Conservation (phyloP, 352 stramenopile species). For the Nannochloropsis limnetica region DNA sequence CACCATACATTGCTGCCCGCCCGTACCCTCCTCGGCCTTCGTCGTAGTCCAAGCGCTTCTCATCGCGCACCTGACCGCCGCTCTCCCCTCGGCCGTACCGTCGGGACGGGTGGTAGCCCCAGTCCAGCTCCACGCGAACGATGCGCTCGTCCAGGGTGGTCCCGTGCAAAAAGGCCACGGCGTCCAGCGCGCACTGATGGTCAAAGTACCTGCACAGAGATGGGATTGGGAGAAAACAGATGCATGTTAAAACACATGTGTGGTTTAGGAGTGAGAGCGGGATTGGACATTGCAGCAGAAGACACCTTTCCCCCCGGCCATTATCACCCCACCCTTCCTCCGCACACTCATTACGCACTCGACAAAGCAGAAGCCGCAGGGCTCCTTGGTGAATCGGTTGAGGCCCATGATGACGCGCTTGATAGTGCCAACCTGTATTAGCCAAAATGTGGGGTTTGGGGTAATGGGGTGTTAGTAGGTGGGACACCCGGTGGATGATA, state of each 20-base stretch:
- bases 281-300: not conserved
- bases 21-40: not conserved
- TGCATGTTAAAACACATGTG: not conserved
- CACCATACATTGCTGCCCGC: not conserved
- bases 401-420: conserved; percentile 84
- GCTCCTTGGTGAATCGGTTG: conserved; percentile 82
- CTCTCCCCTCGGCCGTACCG: conserved; percentile 60
- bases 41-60: conserved; percentile 29
- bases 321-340: not conserved
- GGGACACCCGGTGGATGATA: not conserved
- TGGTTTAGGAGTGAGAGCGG: not conserved
- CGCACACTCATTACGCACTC: conserved; percentile 60
- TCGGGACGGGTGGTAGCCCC: conserved; percentile 61
- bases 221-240: not conserved
- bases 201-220: conserved; percentile 50
- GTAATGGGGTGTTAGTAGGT: not conserved
- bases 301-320: not conserved
- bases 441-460: not conserved
- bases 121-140: conserved; percentile 65
- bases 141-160: conserved; percentile 47
- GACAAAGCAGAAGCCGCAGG: conserved; percentile 93
- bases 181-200: conserved; percentile 57
- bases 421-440: conserved; percentile 62
- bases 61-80: conserved; percentile 57
- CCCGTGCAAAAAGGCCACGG: conserved; percentile 47